phyloP scores from a whole-genome alignment of 768 basidiomycete genomes.

The Russula brevipes region DNA sequence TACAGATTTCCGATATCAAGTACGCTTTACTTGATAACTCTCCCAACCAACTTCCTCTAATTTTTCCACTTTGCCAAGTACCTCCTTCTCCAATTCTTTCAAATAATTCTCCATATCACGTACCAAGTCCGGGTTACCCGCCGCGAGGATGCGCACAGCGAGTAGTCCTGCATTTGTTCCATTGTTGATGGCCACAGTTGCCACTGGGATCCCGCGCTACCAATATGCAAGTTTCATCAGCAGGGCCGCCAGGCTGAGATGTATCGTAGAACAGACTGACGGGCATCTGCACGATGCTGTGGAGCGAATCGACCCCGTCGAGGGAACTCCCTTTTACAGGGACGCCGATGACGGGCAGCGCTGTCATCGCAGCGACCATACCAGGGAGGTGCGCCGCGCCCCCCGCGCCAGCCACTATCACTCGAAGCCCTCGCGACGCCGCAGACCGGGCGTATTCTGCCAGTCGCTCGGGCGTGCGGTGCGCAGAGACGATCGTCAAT shows the following conservation, averaged over 20 bases:
- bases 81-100: conserved; percentile 63
- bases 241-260: neutral
- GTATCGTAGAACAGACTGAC: conserved; percentile 43
- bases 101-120: conserved; percentile 71
- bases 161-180: conserved; percentile 89
- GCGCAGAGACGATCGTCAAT: conserved; percentile 92
- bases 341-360: conserved; percentile 90
- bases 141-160: conserved; percentile 83
- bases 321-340: conserved; percentile 92
- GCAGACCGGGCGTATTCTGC: conserved; percentile 78
- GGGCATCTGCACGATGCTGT: conserved; percentile 99
- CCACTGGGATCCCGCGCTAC: conserved; percentile 93
- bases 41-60: conserved; percentile 85
- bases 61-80: conserved; percentile 70
- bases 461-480: conserved; percentile 86
- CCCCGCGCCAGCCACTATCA: conserved; percentile 92
- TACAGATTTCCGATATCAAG: neutral
- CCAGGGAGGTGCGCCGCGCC: conserved; percentile 97
- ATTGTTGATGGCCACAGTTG: conserved; percentile 96
- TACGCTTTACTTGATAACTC: conserved; percentile 49
- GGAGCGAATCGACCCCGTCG: conserved; percentile 94
- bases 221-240: conserved; percentile 4
- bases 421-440: conserved; percentile 55
- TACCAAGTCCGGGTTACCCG: conserved; percentile 62
- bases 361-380: conserved; percentile 95